These are phyloP conservation scores for Cenococcum geophilum DNA, from an alignment of 495 filamentous ascomycete species.

Conservation along the genomic window DNA sequence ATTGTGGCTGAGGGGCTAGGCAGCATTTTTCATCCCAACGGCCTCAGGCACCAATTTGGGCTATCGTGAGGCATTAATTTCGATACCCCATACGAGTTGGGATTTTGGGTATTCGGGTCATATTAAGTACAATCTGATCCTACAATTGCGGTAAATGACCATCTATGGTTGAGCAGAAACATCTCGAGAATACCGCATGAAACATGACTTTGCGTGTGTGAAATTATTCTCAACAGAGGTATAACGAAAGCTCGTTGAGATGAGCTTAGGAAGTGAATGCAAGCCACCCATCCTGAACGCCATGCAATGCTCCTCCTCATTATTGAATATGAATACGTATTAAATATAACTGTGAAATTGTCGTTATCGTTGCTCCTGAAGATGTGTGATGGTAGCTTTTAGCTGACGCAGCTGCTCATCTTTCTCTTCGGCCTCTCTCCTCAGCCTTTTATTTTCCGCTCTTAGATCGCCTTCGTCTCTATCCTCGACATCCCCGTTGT, in stretches of 20 bases:
- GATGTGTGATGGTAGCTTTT: conserved; percentile 26
- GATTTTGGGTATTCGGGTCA: background rate
- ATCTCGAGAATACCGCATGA: background rate
- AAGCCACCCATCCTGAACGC: background rate
- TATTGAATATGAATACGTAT: background rate
- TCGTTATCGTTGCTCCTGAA: conserved; percentile 15
- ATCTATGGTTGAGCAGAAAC: background rate
- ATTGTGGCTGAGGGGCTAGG: background rate
- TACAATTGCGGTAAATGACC: background rate
- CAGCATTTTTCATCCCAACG: background rate
- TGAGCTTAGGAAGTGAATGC: background rate
- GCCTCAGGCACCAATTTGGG: background rate
- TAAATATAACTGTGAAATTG: background rate
- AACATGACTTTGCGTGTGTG: background rate
- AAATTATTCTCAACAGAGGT: background rate
- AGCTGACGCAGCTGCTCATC: conserved; percentile 28
- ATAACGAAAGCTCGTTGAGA: background rate
- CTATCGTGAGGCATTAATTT: too few relatives aligned
- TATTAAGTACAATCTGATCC: background rate
- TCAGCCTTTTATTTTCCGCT: conserved; percentile 52
- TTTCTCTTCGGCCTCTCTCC: conserved; percentile 46
- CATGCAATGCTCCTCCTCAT: conserved; percentile 2
- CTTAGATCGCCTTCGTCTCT: conserved; percentile 48
- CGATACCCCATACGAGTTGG: too few relatives aligned
- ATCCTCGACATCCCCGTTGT: conserved; percentile 33